Evolutionary conservation across 768 basidiomycete species (phyloP).

Genomic region (Suillus sp.): DNA sequence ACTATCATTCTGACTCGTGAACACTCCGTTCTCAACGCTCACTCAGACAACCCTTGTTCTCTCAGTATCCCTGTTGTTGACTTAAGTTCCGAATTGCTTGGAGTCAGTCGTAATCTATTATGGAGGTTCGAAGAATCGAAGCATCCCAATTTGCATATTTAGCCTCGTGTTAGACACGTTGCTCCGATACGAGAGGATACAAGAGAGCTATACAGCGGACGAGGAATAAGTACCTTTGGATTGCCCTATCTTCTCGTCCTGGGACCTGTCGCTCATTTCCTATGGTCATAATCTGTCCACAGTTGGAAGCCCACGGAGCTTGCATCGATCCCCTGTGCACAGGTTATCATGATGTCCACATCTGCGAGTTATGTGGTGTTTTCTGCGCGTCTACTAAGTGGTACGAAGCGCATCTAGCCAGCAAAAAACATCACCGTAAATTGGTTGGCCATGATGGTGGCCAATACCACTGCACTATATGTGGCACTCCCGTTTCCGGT

Average conservation of each 20-base stretch:
- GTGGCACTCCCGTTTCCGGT: conserved; percentile 22
- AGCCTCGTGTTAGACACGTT: conserved; percentile 7
- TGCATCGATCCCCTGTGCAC: conserved; percentile 37
- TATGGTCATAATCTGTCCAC: conserved; percentile 36
- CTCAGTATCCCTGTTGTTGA: not conserved
- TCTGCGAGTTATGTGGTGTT: conserved; percentile 42
- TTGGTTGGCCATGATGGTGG: conserved; percentile 24
- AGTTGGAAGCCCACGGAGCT: conserved; percentile 37
- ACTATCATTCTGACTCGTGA: not conserved
- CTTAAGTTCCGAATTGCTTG: not conserved
- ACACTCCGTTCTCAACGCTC: not conserved
- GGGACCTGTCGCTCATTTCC: not conserved
- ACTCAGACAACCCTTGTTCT: not conserved
- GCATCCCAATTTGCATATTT: not conserved
- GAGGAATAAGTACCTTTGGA: not conserved
- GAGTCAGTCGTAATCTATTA: not conserved
- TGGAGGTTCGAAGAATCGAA: not conserved
- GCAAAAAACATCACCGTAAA: conserved; percentile 33
- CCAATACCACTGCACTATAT: conserved; percentile 35
- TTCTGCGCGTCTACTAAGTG: conserved; percentile 28
- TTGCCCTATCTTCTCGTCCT: not conserved
- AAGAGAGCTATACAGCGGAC: not conserved
- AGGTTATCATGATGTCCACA: conserved; percentile 38
- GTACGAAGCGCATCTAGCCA: conserved; percentile 34
- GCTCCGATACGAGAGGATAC: conserved; percentile 2